Conservation (phyloP, 1,284 basidiomycete genomes). For the Singerocomus rubriflavus region DNA sequence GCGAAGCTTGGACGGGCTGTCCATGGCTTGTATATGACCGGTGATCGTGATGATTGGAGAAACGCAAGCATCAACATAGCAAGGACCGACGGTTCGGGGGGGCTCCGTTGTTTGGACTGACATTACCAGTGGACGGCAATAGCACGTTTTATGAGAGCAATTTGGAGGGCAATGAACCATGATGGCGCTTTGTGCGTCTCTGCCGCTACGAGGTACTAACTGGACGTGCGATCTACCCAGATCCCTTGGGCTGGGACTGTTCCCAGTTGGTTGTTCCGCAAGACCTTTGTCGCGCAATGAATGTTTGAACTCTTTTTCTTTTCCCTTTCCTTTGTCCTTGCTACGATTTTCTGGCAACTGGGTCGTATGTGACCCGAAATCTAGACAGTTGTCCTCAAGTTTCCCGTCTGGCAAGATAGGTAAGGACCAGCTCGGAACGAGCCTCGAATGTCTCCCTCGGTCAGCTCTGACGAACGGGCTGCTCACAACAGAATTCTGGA, state of each 20-base stretch:
- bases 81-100: conserved; percentile 1
- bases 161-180: conserved; percentile 21
- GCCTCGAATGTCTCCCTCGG: conserved; percentile 22
- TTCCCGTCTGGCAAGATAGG: conserved; percentile 15
- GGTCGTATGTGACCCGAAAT: background rate
- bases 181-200: conserved; percentile 15
- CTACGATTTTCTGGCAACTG: background rate
- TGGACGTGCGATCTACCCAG: conserved; percentile 26
- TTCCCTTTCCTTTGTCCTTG: conserved; percentile 2
- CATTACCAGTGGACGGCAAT: background rate
- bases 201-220: conserved; percentile 16
- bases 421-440: conserved; percentile 23
- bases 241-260: conserved; percentile 3
- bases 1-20: background rate
- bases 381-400: background rate
- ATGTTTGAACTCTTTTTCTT: background rate
- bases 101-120: background rate
- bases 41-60: conserved; percentile 24
- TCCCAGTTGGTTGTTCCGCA: background rate
- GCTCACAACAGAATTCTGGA: background rate
- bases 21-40: background rate
- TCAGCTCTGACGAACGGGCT: conserved; percentile 21
- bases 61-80: conserved; percentile 27
- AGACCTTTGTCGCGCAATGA: background rate
- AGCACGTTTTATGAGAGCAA: conserved; percentile 23